Conservation (phyloP, 148 eudicot genomes). For the Amaranthus hypochondriacus region DNA sequence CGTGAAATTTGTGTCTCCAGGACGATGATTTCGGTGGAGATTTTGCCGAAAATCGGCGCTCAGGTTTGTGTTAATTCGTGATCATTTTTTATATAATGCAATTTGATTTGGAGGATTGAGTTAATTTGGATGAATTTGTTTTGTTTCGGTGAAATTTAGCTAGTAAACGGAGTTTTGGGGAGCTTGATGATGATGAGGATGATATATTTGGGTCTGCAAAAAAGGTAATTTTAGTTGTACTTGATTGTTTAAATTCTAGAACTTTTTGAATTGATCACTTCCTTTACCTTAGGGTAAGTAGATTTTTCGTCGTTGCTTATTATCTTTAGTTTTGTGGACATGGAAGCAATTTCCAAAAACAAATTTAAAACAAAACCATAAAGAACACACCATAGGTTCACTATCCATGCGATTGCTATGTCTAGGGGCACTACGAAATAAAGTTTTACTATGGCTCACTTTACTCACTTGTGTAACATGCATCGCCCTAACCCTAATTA, state of each 20-base stretch:
- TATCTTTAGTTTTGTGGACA: background rate
- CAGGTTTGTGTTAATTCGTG: constrained; percentile 39
- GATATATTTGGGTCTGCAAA: constrained; percentile 68
- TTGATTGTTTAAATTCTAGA: background rate
- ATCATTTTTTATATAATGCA: background rate
- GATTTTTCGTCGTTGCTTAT: background rate
- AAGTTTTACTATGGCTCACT: no score
- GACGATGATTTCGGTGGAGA: constrained; percentile 96
- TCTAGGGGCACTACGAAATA: no score
- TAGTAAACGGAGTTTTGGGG: constrained; percentile 76
- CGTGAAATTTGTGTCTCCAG: constrained; percentile 28
- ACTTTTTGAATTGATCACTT: background rate
- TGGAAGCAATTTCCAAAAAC: no score
- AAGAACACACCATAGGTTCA: no score
- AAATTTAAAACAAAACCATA: no score
- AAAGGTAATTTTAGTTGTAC: constrained; percentile 40
- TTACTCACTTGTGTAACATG: no score
- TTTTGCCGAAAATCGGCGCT: constrained; percentile 52
- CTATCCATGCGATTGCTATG: no score
- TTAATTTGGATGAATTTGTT: constrained; percentile 1
- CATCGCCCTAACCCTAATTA: no score
- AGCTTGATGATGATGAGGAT: constrained; percentile 93
- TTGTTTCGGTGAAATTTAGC: constrained; percentile 34
- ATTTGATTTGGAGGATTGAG: background rate
- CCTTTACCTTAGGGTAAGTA: background rate